A percentile compares a stretch with the other conserved stretches of the same genome.
Evolutionary conservation across 805 yeast genomes (phyloP).

Genomic region (Nakazawaea ishiwadae): DNA sequence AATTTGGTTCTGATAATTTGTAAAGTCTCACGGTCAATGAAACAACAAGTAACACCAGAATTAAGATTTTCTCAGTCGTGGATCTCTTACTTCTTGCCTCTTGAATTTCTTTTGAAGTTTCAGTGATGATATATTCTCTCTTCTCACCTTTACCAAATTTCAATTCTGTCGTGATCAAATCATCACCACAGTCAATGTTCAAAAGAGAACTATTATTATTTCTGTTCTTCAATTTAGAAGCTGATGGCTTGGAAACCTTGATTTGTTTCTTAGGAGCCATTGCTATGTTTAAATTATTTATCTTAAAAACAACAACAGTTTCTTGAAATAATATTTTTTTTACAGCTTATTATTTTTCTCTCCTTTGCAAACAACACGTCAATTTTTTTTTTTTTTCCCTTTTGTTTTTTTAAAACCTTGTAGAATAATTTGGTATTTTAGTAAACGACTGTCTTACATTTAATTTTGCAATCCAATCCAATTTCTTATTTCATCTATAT

Average conservation of each 20-base stretch:
- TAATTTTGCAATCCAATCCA: not conserved
- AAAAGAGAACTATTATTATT: not conserved
- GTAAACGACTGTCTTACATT: not conserved
- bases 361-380: conserved; percentile 3
- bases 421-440: not conserved
- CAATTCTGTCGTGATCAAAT: conserved; percentile 33
- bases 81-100: conserved; percentile 36
- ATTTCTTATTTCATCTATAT: not conserved
- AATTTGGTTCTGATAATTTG: conserved; percentile 60
- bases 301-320: not conserved
- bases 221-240: too few species aligned
- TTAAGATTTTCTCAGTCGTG: conserved; percentile 31
- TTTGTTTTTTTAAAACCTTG: not conserved
- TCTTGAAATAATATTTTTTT: not conserved
- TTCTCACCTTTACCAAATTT: conserved; percentile 43
- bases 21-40: conserved; percentile 58
- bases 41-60: conserved; percentile 40
- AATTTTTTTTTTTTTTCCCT: not conserved
- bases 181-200: conserved; percentile 6
- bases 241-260: conserved; percentile 1
- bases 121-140: conserved; percentile 52
- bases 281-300: too few species aligned
- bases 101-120: conserved; percentile 37
- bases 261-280: conserved; percentile 4
- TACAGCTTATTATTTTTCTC: too few species aligned